phyloP scores from a whole-genome alignment of 2,329 filamentous ascomycete genomes.

The Colletotrichum navitas region DNA sequence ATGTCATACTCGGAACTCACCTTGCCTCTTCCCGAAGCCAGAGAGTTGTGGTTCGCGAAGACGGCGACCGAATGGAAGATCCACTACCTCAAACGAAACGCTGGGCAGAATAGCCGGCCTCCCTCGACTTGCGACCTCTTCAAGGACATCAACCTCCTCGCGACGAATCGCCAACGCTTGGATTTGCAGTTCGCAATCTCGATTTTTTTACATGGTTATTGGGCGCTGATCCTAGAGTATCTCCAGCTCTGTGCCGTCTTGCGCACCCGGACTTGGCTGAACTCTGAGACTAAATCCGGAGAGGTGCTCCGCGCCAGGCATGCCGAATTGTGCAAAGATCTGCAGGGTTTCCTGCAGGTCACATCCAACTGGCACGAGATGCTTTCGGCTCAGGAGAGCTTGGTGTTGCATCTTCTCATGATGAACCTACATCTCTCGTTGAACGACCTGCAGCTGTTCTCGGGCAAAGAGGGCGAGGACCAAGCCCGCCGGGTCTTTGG shows the following conservation, averaged over 20 bases:
- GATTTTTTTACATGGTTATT: constrained; percentile 75
- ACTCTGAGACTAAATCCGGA: constrained; percentile 55
- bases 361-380: constrained; percentile 59
- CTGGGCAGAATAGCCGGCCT: constrained; percentile 55
- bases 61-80: constrained; percentile 74
- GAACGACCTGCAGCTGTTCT: constrained; percentile 75
- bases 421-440: constrained; percentile 75
- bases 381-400: constrained; percentile 58
- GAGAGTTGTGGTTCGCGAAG: constrained; percentile 74
- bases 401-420: constrained; percentile 67
- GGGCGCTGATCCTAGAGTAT: constrained; percentile 75
- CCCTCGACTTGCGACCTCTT: constrained; percentile 69
- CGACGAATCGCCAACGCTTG: constrained; percentile 61
- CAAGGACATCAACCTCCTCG: constrained; percentile 66
- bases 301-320: constrained; percentile 67
- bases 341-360: constrained; percentile 62
- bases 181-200: constrained; percentile 69
- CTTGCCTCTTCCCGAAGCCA: constrained; percentile 72
- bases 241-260: constrained; percentile 68
- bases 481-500: constrained; percentile 72
- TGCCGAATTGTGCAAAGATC: constrained; percentile 71
- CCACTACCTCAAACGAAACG: constrained; percentile 62
- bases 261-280: constrained; percentile 61
- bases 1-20: constrained; percentile 78
- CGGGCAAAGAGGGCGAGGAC: constrained; percentile 75